Conservation (phyloP, 2,329 filamentous ascomycete genomes). For the Ophidiomyces ophidiicola region DNA sequence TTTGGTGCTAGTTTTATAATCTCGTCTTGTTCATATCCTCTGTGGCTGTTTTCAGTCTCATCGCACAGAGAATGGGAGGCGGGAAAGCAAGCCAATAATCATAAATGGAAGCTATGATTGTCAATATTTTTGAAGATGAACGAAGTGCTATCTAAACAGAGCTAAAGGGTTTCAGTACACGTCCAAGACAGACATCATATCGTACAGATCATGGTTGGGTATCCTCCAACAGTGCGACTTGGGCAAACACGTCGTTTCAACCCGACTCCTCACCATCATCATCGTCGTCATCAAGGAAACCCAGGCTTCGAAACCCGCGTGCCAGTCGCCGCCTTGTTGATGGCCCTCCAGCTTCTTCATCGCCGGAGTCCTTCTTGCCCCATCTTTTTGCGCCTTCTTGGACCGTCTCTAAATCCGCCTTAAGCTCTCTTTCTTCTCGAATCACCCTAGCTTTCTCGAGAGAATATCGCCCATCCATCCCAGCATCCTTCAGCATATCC, state of each 20-base stretch:
- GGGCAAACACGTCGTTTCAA: constrained; percentile 19
- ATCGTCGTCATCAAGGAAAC: constrained; percentile 57
- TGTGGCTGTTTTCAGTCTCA: constrained; percentile 82
- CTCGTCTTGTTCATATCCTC: constrained; percentile 93
- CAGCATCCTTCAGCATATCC: constrained; percentile 63
- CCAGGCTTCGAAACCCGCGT: constrained; percentile 35
- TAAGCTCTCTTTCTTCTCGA: constrained; percentile 72
- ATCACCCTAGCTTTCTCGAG: constrained; percentile 74
- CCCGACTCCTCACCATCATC: constrained; percentile 54
- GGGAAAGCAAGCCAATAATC: constrained; percentile 21
- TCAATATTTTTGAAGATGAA: too few relatives aligned
- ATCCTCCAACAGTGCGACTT: background rate
- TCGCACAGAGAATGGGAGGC: constrained; percentile 68
- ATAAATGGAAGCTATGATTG: too few relatives aligned
- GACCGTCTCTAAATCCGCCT: constrained; percentile 71
- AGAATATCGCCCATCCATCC: constrained; percentile 83
- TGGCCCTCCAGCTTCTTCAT: constrained; percentile 31
- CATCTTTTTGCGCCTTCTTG: constrained; percentile 68
- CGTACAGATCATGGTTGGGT: background rate
- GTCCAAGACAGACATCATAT: too few relatives aligned
- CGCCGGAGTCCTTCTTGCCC: constrained; percentile 44
- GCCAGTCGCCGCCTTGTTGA: constrained; percentile 32
- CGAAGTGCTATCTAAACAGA: constrained; percentile 8
- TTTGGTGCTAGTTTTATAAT: constrained; percentile 73
- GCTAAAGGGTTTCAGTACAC: constrained; percentile 1